These are phyloP conservation scores for Amanita phalloides DNA, from an alignment of 768 basidiomycete genomes.

Conservation along the genomic window DNA sequence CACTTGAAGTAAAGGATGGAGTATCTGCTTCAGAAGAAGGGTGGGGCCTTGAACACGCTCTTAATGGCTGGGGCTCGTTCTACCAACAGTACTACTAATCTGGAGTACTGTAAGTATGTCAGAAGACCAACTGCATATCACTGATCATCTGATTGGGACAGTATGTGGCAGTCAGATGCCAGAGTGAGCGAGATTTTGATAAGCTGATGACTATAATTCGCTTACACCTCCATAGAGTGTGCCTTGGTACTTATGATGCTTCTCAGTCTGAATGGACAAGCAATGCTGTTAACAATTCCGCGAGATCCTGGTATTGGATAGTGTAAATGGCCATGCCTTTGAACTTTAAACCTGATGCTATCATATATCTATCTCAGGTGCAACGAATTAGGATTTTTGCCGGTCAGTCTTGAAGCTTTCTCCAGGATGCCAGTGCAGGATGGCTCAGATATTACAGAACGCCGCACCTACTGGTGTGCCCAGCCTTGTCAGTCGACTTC, in stretches of 20 bases:
- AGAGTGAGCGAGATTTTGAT: slow-evolving; percentile 28
- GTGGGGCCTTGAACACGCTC: slow-evolving; percentile 53
- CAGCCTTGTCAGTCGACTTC: slow-evolving; percentile 41
- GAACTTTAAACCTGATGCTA: not conserved
- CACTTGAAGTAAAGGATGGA: slow-evolving; percentile 53
- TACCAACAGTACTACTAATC: slow-evolving; percentile 44
- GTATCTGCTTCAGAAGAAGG: slow-evolving; percentile 36
- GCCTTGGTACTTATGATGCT: slow-evolving; percentile 32
- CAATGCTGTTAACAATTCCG: slow-evolving; percentile 40
- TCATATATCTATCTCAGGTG: slow-evolving; percentile 29
- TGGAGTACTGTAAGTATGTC: slow-evolving; percentile 28
- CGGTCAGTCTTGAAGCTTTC: slow-evolving; percentile 17
- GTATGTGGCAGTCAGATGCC: slow-evolving; percentile 39
- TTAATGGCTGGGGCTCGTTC: slow-evolving; percentile 49
- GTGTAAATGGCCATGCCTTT: slow-evolving; percentile 23
- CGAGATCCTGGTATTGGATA: slow-evolving; percentile 65
- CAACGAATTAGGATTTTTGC: slow-evolving; percentile 56
- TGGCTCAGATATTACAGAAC: slow-evolving; percentile 17
- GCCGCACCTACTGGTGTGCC: slow-evolving; percentile 27
- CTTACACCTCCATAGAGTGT: slow-evolving; percentile 17
- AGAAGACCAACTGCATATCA: not conserved
- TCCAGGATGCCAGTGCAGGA: not conserved
- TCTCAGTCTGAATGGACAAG: slow-evolving; percentile 38
- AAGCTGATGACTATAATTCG: not conserved
- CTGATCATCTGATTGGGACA: slow-evolving; percentile 14